phyloP scores from a whole-genome alignment of 345 rosid species.

The Schrenkiella parvula region DNA sequence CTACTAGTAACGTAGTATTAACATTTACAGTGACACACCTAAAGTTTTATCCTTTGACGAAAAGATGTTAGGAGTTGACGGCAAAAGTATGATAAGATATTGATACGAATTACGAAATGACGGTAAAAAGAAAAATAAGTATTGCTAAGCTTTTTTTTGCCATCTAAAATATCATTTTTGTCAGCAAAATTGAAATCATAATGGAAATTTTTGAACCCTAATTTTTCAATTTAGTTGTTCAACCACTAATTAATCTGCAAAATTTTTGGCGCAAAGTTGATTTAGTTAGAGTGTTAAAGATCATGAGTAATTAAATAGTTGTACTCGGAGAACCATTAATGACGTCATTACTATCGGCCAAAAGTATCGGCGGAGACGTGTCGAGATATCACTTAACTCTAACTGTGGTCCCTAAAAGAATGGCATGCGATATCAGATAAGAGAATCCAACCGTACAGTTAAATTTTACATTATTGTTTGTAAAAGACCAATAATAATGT shows the following conservation, averaged over 20 bases:
- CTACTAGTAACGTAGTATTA: background rate
- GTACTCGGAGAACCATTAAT: background rate
- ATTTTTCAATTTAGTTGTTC: background rate
- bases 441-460: conserved; percentile 7
- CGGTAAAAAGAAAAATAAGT: background rate
- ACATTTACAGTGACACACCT: background rate
- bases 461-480: conserved; percentile 1
- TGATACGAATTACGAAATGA: conserved; percentile 10
- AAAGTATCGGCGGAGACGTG: conserved; percentile 23
- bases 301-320: background rate
- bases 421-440: conserved; percentile 29
- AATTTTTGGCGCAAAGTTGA: background rate
- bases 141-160: background rate
- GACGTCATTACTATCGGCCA: conserved; percentile 8
- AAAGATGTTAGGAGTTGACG: conserved; percentile 10
- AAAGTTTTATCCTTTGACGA: background rate
- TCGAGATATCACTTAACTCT: background rate
- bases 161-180: background rate
- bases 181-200: background rate
- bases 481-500: conserved; percentile 2
- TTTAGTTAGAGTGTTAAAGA: background rate
- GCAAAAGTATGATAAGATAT: conserved; percentile 9
- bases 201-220: background rate
- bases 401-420: conserved; percentile 19
- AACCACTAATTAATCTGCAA: background rate